Evolutionary conservation across 1,284 basidiomycete genomes (phyloP), one percentile per base, ranked within the genome.

Genomic region (Termitomyces sp.): DNA sequence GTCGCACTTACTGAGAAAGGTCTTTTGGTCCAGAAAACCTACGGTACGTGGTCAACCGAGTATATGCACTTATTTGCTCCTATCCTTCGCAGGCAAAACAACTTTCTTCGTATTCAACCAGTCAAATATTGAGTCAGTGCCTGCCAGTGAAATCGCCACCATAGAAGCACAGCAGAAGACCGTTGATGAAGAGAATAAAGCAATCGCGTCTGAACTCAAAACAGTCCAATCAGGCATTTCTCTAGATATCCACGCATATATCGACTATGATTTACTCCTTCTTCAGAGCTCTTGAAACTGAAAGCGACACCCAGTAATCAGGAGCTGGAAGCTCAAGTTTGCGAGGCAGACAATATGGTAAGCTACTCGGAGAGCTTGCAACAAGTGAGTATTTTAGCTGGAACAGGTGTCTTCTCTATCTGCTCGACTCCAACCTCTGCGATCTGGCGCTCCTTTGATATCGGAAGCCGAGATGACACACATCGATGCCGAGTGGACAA

Each of bases 91-190:
- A 88, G 92, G 90, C 12, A 95, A 94, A 68, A 89, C 85, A 13
- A 87, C 84, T 0, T 87, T 90, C 66, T 92, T 89, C 61, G 89
- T 91, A n/a, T 80, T 79, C 15, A 88, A 90, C 60, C 87, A 90
- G 66, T 76, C 77, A 6, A 83, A 80, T 44, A 73, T 88, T 33
- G 79, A 83, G 36, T 74, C 81, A 17, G 73, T 89, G 54, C 78
- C 83, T 1, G 65, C 77, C 2, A 80, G 82, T 46, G 78, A 84
- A 58, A 70, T 90, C 34, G 74, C 82, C 24, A 69, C 70, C 1
- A 71, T 87, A 12, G 82, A 88, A 63, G 65, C 66, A 0, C 81
- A 88, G 58, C 71, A 77, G 57, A 80, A 81, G 56, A 60, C 65
- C 5, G 64, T 85, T 8, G 83, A 86, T 28, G 88, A 86, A 50